Percentiles rank a stretch among this genome's conserved stretches.
These are phyloP conservation scores for Crithidia acanthocephali DNA, from an alignment of 208 protist genomes.

Conservation along the genomic window DNA sequence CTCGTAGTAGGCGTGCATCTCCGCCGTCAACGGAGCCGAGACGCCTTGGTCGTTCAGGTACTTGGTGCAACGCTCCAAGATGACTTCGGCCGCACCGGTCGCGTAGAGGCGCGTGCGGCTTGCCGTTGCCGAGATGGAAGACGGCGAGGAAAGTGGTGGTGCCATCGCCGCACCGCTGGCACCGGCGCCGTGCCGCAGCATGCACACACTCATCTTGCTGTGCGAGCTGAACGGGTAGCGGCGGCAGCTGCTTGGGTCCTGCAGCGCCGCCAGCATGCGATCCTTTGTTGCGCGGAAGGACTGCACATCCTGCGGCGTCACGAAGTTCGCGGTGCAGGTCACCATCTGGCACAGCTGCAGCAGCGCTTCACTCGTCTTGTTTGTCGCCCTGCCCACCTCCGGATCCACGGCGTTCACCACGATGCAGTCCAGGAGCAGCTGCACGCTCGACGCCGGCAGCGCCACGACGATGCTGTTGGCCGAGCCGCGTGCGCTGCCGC, in stretches of 20 bases:
- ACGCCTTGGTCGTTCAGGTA: conserved; percentile 48
- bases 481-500: background rate
- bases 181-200: conserved; percentile 39
- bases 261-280: conserved; percentile 41
- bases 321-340: conserved; percentile 9
- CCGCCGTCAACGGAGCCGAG: conserved; percentile 39
- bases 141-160: background rate
- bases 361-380: conserved; percentile 78
- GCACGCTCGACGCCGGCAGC: conserved; percentile 34
- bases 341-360: conserved; percentile 41
- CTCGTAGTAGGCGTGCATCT: conserved; percentile 47
- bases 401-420: conserved; percentile 66
- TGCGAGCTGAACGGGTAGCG: conserved; percentile 80
- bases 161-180: no score
- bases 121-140: background rate
- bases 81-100: conserved; percentile 72
- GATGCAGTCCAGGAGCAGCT: conserved; percentile 68
- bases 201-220: conserved; percentile 67
- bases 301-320: conserved; percentile 15
- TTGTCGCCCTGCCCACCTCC: conserved; percentile 52
- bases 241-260: conserved; percentile 47
- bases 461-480: conserved; percentile 22
- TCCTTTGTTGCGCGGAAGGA: conserved; percentile 28
- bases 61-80: conserved; percentile 45
- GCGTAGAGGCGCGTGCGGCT: conserved; percentile 51